Conservation (phyloP, 306 rosid genomes). For the Chamaecrista fasciculata region DNA sequence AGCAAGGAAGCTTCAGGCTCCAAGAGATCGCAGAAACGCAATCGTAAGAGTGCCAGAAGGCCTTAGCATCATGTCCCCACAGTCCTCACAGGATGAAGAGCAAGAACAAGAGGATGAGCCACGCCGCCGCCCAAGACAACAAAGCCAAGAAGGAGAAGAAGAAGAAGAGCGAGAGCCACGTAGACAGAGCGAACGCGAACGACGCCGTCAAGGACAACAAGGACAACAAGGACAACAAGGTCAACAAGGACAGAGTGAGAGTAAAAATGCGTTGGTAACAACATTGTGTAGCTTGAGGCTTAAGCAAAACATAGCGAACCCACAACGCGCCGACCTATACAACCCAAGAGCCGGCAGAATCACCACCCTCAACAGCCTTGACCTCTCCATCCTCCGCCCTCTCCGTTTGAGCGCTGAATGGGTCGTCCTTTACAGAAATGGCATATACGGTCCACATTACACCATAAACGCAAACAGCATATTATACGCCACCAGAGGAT, state of each 20-base stretch:
- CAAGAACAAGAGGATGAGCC: background rate
- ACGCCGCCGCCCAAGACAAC: background rate
- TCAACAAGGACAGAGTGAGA: background rate
- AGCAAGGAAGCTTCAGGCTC: constrained; percentile 9
- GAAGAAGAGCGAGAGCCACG: background rate
- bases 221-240: no score
- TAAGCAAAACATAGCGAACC: constrained; percentile 10
- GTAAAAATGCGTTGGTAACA: background rate
- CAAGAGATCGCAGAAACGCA: background rate
- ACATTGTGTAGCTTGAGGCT: constrained; percentile 22
- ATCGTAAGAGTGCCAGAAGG: constrained; percentile 26
- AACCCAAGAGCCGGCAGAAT: constrained; percentile 34
- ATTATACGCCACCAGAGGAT: constrained; percentile 48
- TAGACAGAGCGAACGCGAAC: background rate
- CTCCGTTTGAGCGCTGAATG: constrained; percentile 30
- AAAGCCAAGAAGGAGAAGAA: background rate
- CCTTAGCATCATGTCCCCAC: constrained; percentile 20
- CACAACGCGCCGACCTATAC: constrained; percentile 25
- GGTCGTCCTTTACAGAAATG: constrained; percentile 36
- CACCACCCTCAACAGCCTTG: constrained; percentile 15
- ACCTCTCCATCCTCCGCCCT: constrained; percentile 22
- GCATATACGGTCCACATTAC: constrained; percentile 52
- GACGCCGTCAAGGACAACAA: background rate
- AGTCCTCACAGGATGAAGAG: background rate
- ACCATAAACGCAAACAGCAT: constrained; percentile 47